Base-by-base conservation (phyloP, 768 basidiomycete species). In the Ramaria rubella region DNA sequence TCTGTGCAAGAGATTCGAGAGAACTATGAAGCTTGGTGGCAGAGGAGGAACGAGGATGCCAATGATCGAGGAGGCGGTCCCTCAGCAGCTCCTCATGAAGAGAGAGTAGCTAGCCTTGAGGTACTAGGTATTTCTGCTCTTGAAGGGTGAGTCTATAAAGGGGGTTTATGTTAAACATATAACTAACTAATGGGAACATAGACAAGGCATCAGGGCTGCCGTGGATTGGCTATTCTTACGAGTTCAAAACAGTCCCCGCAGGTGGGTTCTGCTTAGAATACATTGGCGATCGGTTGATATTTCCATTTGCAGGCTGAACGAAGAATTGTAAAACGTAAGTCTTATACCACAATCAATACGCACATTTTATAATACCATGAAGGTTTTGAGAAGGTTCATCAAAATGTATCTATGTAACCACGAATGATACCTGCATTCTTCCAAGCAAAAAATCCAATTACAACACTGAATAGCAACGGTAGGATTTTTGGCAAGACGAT, bases 141-240 rank as follows among this genome's bases (percentile, higher is more conserved):
- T 17, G 85, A 94, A 74, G 94, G 95, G 95, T 94, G 68, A 67
- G 76, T 69, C 21, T 1, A 26, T 11, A 0, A 43, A n/a, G 2
- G 29, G 44, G 34, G 9, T 14, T 5, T n/a, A 27, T 34, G 7
- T 52, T 30, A 27, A 17, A 26, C 45, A 15, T 33, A 15, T 27
- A 15, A 15, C 27, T 57, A 29, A 45, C 27, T 21, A 36, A 7
- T 8, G 9, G 26, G 15, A 38, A 43, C 34, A 30, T 43, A 4
- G 52, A 3, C 6, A 33, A 30, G 50, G 31, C 33, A 24, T 58
- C 30, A 42, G 87, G 55, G 87, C 88, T 49, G 93, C 90, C 0
- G 89, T 96, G 2, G 89, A 96, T 65, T 98, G 94, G 94, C 66
- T 98, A 26, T 95, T 95, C 67, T 82, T 94, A 54, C 80, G 94